Percentiles rank a stretch among this genome's conserved stretches.
phyloP scores from a whole-genome alignment of 1,284 basidiomycete species.

The Ceratobasidium theobromae region DNA sequence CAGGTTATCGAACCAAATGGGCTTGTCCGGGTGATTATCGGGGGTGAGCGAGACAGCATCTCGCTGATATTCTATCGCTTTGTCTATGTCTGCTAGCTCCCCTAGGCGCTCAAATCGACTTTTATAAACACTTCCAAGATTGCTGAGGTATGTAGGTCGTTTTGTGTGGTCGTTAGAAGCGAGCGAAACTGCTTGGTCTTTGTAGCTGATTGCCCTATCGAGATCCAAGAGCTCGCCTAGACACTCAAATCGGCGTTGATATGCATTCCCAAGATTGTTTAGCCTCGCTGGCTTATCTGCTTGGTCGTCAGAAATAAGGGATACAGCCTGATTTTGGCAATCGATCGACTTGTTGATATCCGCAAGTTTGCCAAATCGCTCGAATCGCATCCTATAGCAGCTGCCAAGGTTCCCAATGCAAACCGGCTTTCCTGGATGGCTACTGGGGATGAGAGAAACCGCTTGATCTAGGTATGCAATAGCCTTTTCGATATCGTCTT shows the following conservation, averaged over 20 bases:
- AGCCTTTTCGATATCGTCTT: background rate
- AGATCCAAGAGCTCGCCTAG: background rate
- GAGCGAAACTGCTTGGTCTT: background rate
- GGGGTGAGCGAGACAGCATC: background rate
- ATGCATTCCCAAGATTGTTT: background rate
- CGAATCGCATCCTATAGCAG: background rate
- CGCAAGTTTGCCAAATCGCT: background rate
- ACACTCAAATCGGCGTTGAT: background rate
- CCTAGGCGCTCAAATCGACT: background rate
- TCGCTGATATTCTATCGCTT: background rate
- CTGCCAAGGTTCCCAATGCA: constrained; percentile 4
- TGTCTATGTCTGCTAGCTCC: background rate
- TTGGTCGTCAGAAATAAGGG: background rate
- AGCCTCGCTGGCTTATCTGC: background rate
- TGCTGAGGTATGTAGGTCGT: too few species aligned
- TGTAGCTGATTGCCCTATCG: background rate
- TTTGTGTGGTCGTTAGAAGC: too few species aligned
- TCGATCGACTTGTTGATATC: background rate
- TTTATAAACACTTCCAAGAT: background rate
- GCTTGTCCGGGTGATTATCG: background rate
- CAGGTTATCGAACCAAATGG: background rate
- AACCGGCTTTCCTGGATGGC: too few species aligned
- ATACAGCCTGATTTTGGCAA: background rate
- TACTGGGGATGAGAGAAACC: background rate
- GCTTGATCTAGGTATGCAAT: background rate